A percentile compares a stretch with the other conserved stretches of the same genome.
Evolutionary conservation across 805 yeast species (phyloP).

Genomic region (Saccharomyces jurei): DNA sequence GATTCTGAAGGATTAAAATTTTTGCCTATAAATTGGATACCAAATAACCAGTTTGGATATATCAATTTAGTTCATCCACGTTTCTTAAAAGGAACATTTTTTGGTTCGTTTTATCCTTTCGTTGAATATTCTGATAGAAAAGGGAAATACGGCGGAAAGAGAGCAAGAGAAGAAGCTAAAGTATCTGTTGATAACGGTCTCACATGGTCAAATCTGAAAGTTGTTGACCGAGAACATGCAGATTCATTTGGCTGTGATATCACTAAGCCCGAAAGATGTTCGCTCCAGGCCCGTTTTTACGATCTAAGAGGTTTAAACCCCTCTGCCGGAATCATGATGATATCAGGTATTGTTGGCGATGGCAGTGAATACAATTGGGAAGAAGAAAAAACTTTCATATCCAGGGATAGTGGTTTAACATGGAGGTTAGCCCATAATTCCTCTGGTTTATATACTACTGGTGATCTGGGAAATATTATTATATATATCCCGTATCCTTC

Average conservation of each 20-base stretch:
- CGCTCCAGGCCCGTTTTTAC: slow-evolving; percentile 33
- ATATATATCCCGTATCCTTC: slow-evolving; percentile 46
- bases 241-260: slow-evolving; percentile 21
- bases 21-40: slow-evolving; percentile 10
- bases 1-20: slow-evolving; percentile 29
- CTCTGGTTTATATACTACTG: slow-evolving; percentile 51
- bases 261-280: slow-evolving; percentile 38
- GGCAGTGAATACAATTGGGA: slow-evolving; percentile 2
- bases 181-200: slow-evolving; percentile 47
- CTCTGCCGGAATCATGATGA: slow-evolving; percentile 43
- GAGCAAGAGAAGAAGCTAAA: slow-evolving; percentile 23
- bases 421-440: slow-evolving; percentile 53
- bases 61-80: slow-evolving; percentile 3
- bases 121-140: neutral
- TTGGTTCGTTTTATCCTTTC: slow-evolving; percentile 5
- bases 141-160: neutral
- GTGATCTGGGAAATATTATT: slow-evolving; percentile 71
- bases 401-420: slow-evolving; percentile 69
- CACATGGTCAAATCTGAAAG: slow-evolving; percentile 41
- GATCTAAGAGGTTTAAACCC: slow-evolving; percentile 31
- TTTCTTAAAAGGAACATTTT: slow-evolving; percentile 16
- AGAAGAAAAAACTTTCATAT: slow-evolving; percentile 45
- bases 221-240: slow-evolving; percentile 37
- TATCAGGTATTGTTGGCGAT: slow-evolving; percentile 14
- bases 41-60: slow-evolving; percentile 4